A percentile compares a stretch with the other conserved stretches of the same genome.
phyloP scores from a whole-genome alignment of 2,329 filamentous ascomycete genomes.

The Alternaria infectoria region DNA sequence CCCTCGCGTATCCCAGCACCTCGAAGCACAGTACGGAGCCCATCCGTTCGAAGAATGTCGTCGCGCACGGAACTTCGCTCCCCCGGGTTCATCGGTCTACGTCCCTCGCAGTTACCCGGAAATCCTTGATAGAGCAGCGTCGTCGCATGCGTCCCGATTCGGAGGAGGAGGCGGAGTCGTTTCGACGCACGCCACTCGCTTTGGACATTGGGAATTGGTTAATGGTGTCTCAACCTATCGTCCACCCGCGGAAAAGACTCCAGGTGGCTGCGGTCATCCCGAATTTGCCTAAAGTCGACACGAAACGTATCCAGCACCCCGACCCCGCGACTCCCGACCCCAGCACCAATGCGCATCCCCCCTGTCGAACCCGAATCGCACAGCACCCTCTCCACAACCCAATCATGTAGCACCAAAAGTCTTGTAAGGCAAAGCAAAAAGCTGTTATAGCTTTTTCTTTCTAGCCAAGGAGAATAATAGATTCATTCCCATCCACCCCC shows the following conservation, averaged over 20 bases:
- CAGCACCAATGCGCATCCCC: conserved; percentile 9
- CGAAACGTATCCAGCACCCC: conserved; percentile 4
- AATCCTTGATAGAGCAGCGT: background rate
- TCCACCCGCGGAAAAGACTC: background rate
- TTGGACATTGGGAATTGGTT: background rate
- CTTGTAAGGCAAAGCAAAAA: conserved; percentile 33
- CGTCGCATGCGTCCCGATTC: background rate
- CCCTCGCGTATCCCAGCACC: background rate
- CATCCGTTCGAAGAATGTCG: background rate
- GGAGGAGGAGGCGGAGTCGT: background rate
- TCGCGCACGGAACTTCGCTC: background rate
- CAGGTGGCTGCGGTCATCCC: background rate
- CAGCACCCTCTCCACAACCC: conserved; percentile 37
- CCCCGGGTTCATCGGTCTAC: background rate
- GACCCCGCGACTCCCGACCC: conserved; percentile 14
- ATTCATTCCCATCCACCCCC: conserved; percentile 19
- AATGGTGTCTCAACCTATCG: background rate
- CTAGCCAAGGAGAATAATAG: conserved; percentile 34
- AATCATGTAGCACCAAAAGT: conserved; percentile 43
- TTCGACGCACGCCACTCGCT: background rate
- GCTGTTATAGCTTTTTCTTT: conserved; percentile 6
- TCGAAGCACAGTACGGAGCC: background rate
- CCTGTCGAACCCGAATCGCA: conserved; percentile 23
- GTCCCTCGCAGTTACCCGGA: background rate
- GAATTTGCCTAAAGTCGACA: background rate